Evolutionary conservation across 1,284 basidiomycete species (phyloP).

Genomic region (Papiliotrema terrestris): DNA sequence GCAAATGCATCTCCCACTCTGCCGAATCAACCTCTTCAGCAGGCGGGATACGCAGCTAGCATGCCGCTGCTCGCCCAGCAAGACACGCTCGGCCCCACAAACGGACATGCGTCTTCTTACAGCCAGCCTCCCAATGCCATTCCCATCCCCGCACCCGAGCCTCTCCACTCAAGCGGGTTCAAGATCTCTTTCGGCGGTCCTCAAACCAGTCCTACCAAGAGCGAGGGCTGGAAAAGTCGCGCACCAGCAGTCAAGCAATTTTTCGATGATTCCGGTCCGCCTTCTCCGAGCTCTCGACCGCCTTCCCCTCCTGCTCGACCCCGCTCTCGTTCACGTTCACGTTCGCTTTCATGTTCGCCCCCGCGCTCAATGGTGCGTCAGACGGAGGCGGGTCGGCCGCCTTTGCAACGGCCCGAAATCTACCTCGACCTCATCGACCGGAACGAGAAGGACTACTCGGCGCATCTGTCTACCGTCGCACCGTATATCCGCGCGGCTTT

Average conservation of each 20-base stretch:
- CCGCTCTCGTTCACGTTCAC: no score
- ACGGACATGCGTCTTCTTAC: no score
- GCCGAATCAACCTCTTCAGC: no score
- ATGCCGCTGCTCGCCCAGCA: no score
- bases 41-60: no score
- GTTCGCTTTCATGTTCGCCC: not conserved
- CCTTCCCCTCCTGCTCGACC: constrained; percentile 5
- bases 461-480: constrained; percentile 21
- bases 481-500: constrained; percentile 42
- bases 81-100: no score
- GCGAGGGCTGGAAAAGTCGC: not conserved
- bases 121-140: no score
- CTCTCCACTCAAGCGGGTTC: no score
- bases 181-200: not conserved
- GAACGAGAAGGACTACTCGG: constrained; percentile 21
- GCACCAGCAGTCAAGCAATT: constrained; percentile 5
- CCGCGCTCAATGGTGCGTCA: not conserved
- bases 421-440: constrained; percentile 22
- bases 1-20: no score
- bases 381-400: not conserved
- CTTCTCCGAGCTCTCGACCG: not conserved
- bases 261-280: constrained; percentile 3
- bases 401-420: constrained; percentile 1
- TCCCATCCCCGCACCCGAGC: no score
- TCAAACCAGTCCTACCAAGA: not conserved